Evolutionary conservation across 2,329 filamentous ascomycete species (phyloP).

Genomic region (Fusarium foetens): DNA sequence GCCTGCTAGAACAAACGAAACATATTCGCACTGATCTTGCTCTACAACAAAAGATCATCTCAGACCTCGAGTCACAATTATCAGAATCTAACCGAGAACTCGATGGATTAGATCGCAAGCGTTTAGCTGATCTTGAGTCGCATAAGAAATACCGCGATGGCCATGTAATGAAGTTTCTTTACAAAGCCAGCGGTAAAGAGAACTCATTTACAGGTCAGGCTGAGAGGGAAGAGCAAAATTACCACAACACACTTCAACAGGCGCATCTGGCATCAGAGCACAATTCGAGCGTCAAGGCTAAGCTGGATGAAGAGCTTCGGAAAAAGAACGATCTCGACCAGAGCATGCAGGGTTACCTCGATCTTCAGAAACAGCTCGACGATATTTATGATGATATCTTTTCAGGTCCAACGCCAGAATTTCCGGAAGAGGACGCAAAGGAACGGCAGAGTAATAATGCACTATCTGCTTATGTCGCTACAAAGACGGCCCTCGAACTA

Average conservation of each 20-base stretch:
- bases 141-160: conserved; percentile 65
- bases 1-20: conserved; percentile 59
- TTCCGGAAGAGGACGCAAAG: conserved; percentile 62
- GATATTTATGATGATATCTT: conserved; percentile 63
- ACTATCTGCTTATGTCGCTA: conserved; percentile 51
- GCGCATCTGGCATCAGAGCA: conserved; percentile 57
- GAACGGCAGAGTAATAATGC: conserved; percentile 53
- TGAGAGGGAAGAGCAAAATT: conserved; percentile 65
- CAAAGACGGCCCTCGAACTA: conserved; percentile 49
- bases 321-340: conserved; percentile 51
- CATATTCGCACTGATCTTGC: conserved; percentile 58
- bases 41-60: conserved; percentile 58
- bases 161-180: conserved; percentile 61
- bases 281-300: conserved; percentile 52
- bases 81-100: conserved; percentile 51
- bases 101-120: conserved; percentile 51
- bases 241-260: conserved; percentile 62
- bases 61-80: conserved; percentile 57
- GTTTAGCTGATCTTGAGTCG: conserved; percentile 60
- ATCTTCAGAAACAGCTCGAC: conserved; percentile 60
- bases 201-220: conserved; percentile 55
- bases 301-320: conserved; percentile 54
- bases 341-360: conserved; percentile 49
- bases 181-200: conserved; percentile 60
- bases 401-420: conserved; percentile 60